phyloP scores from a whole-genome alignment of 768 basidiomycete species.

The Clitopilus passeckerianus region DNA sequence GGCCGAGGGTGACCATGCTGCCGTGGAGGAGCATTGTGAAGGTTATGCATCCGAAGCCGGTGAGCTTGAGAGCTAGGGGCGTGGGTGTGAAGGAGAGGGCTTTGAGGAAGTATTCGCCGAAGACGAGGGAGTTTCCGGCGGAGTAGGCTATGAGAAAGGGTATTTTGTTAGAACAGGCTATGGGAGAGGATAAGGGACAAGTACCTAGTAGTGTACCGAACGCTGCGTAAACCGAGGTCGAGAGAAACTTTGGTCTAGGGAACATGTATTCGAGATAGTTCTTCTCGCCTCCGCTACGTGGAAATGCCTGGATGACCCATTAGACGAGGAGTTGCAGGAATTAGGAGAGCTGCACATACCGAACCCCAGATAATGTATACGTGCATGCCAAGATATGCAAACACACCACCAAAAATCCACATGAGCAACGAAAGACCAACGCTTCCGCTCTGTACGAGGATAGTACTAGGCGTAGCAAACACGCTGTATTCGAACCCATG shows the following conservation, averaged over 20 bases:
- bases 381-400: constrained; percentile 33
- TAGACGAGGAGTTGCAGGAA: neutral
- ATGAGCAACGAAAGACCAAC: constrained; percentile 37
- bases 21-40: constrained; percentile 32
- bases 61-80: constrained; percentile 17
- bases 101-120: constrained; percentile 43
- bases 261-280: constrained; percentile 65
- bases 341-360: constrained; percentile 14
- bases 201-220: neutral
- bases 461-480: constrained; percentile 37
- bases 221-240: constrained; percentile 49
- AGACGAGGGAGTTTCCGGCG: constrained; percentile 41
- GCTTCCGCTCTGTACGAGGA: constrained; percentile 32
- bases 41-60: constrained; percentile 24
- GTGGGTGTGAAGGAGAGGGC: constrained; percentile 15
- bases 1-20: constrained; percentile 36
- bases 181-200: constrained; percentile 1
- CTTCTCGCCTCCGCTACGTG: constrained; percentile 67
- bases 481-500: constrained; percentile 13
- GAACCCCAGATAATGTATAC: constrained; percentile 37
- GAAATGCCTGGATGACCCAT: constrained; percentile 27
- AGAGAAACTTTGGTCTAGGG: constrained; percentile 49
- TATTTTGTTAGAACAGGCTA: neutral
- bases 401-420: constrained; percentile 37
- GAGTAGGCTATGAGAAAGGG: constrained; percentile 7